Conservation (phyloP, 768 basidiomycete genomes). For the Strobilomyces confusus region DNA sequence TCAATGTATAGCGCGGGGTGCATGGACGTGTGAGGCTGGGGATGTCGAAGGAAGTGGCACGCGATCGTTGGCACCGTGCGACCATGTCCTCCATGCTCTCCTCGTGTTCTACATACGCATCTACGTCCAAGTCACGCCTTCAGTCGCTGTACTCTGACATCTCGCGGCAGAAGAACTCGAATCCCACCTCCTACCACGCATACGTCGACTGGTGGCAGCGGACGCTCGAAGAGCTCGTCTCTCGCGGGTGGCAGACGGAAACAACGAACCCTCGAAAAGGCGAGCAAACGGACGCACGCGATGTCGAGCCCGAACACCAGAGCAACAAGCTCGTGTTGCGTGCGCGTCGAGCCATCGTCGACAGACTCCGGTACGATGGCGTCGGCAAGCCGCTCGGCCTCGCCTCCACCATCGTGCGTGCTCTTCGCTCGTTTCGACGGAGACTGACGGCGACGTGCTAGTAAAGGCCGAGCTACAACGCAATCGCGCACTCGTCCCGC, state of each 20-base stretch:
- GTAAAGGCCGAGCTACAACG: constrained; percentile 64
- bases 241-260: constrained; percentile 48
- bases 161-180: constrained; percentile 75
- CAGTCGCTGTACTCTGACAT: constrained; percentile 88
- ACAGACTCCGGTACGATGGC: constrained; percentile 58
- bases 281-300: constrained; percentile 8
- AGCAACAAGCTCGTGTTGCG: constrained; percentile 57
- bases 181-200: constrained; percentile 76
- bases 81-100: constrained; percentile 24
- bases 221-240: constrained; percentile 58
- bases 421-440: background rate
- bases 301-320: constrained; percentile 12
- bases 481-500: constrained; percentile 42
- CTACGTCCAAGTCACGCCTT: constrained; percentile 45
- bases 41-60: no score
- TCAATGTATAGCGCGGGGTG: background rate
- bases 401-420: constrained; percentile 69
- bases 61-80: background rate
- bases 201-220: constrained; percentile 87
- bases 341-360: constrained; percentile 51
- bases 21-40: background rate
- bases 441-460: constrained; percentile 40
- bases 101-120: constrained; percentile 25
- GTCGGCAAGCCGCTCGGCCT: constrained; percentile 74
- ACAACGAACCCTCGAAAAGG: constrained; percentile 9